A percentile compares a stretch with the other conserved stretches of the same genome.
phyloP scores from a whole-genome alignment of 2,329 filamentous ascomycete species.

The Fusarium subglutinans region DNA sequence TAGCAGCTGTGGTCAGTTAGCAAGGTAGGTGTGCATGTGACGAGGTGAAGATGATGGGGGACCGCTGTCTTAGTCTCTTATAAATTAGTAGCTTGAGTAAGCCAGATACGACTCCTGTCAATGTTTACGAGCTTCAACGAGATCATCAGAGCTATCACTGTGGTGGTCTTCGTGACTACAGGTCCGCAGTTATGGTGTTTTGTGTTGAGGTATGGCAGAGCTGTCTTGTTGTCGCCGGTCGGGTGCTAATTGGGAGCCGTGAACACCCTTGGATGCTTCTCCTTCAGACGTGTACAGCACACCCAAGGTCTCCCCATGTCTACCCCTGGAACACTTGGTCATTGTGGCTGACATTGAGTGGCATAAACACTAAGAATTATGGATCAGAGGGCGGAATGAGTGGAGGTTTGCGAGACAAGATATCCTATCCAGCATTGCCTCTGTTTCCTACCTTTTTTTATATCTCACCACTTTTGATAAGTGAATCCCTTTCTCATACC shows the following conservation, averaged over 20 bases:
- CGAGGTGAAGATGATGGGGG: background rate
- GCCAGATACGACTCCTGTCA: background rate
- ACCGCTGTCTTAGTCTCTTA: background rate
- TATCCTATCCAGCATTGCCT: background rate
- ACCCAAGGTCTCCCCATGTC: background rate
- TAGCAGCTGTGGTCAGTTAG: background rate
- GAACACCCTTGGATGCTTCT: background rate
- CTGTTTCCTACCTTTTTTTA: background rate
- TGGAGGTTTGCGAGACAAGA: background rate
- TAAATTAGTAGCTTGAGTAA: background rate
- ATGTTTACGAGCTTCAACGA: background rate
- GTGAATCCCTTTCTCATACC: background rate
- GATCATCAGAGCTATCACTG: background rate
- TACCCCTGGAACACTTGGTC: background rate
- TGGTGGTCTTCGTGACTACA: background rate
- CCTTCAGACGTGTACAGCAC: background rate
- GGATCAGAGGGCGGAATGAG: background rate
- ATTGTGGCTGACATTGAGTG: background rate
- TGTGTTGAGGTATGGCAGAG: slow-evolving; percentile 4
- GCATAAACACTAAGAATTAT: background rate
- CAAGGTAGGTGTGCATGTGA: slow-evolving; percentile 23
- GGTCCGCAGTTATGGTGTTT: background rate
- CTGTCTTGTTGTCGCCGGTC: slow-evolving; percentile 6
- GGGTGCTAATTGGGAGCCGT: background rate
- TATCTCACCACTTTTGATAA: background rate